Evolutionary conservation across 2,329 filamentous ascomycete genomes (phyloP), one percentile per base, ranked within the genome.

Genomic region (Arthrobotrys conoides): DNA sequence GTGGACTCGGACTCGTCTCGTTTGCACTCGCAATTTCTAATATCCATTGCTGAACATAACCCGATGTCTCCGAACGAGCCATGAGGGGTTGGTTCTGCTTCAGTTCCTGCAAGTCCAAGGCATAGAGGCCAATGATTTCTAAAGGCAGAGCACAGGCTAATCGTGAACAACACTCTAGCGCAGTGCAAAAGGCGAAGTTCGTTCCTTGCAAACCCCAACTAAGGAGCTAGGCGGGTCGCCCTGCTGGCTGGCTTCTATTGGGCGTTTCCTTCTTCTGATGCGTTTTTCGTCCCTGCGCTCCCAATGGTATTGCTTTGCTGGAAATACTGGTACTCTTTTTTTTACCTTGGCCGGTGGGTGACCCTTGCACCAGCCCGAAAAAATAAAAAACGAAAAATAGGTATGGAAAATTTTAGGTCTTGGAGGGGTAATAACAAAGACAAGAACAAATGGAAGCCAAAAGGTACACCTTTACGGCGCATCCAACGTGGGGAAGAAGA

Each of bases 81-180:
- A 72, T 53, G 68, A 77, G 68, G 68, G 68, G 68, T 64, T 69
- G 53, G 49, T 64, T 51, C 57, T 72, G 75, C 68, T 72, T 78
- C 68, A 72, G 68, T 72, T 72, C 44, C 75, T 78, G 75, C 75
- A 78, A 68, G 75, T 78, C 22, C 63, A 59, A 72, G 75, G 75
- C 68, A 64, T 30, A 71, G 46, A 78, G 48, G 55, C 75, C 75
- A 78, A 78, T 78, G 68, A 51, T 68, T 65, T 69, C 57, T 41
- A 53, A 53, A 78, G 64, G 55, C 33, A 72, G 63, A 72, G 75
- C 68, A 63, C 68, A 69, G 67, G 75, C 75, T 78, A 72, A 78
- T 69, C 27, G 48, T 70, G 75, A 64, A 78, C 73, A 77, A 77
- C 73, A 72, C 75, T 70, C 75, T 72, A 78, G 75, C 68, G 75